These are phyloP conservation scores for Hygrophoropsis aurantiaca DNA, from an alignment of 768 basidiomycete genomes.

Conservation along the genomic window DNA sequence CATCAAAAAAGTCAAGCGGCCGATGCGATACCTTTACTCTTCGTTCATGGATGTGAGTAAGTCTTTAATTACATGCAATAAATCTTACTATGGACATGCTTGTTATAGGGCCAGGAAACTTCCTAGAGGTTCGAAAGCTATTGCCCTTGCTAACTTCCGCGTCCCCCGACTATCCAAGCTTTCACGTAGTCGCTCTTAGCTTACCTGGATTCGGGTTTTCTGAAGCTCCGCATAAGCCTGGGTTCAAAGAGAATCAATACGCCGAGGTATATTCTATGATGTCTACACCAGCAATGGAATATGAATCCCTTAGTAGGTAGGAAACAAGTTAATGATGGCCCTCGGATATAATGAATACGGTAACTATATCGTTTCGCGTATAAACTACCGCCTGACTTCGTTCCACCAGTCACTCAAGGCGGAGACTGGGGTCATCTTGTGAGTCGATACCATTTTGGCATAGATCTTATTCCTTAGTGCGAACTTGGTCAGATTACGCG, in stretches of 20 bases:
- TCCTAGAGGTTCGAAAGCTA: constrained; percentile 57
- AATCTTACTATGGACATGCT: background rate
- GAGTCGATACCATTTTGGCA: constrained; percentile 1
- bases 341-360: constrained; percentile 8
- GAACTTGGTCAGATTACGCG: constrained; percentile 22
- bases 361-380: background rate
- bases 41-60: constrained; percentile 58
- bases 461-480: background rate
- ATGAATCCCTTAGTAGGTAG: constrained; percentile 28
- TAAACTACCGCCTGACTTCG: background rate
- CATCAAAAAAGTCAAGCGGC: constrained; percentile 47
- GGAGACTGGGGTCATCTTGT: constrained; percentile 48
- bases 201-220: constrained; percentile 67
- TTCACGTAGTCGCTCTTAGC: constrained; percentile 61
- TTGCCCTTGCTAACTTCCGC: constrained; percentile 49
- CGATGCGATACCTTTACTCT: constrained; percentile 58
- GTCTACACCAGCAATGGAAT: constrained; percentile 2
- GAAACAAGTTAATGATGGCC: constrained; percentile 48
- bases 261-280: constrained; percentile 44
- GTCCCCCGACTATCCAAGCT: constrained; percentile 47
- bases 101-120: constrained; percentile 59
- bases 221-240: constrained; percentile 50
- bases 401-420: constrained; percentile 40
- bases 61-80: background rate
- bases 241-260: constrained; percentile 50